phyloP scores from a whole-genome alignment of 2,329 filamentous ascomycete species.

The Albophoma yamanashiensis region DNA sequence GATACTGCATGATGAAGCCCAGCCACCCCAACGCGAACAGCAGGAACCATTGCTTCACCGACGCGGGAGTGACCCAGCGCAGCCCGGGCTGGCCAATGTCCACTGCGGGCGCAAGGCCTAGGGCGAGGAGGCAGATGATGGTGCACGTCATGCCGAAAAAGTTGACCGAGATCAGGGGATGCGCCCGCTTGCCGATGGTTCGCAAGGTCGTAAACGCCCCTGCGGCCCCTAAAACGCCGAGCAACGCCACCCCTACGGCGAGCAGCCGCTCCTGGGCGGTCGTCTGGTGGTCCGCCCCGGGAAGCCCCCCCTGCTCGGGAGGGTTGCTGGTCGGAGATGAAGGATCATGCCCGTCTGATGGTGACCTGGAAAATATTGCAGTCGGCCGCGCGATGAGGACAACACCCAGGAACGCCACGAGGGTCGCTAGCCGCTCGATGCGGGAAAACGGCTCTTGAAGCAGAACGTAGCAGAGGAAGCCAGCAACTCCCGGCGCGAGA shows the following conservation, averaged over 20 bases:
- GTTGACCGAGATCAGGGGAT: slow-evolving; percentile 76
- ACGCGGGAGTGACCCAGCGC: slow-evolving; percentile 29
- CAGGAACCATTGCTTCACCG: slow-evolving; percentile 50
- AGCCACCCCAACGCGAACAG: slow-evolving; percentile 58
- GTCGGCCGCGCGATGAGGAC: slow-evolving; percentile 70
- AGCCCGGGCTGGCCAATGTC: slow-evolving; percentile 34
- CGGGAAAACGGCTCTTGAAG: slow-evolving; percentile 68
- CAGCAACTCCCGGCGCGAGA: slow-evolving; percentile 66
- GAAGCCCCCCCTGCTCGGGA: slow-evolving; percentile 8
- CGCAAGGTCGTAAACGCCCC: slow-evolving; percentile 66
- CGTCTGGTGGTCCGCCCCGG: slow-evolving; percentile 22
- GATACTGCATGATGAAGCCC: slow-evolving; percentile 77
- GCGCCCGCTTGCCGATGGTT: slow-evolving; percentile 68
- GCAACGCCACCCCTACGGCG: slow-evolving; percentile 60
- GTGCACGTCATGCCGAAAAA: slow-evolving; percentile 68
- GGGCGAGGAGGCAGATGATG: slow-evolving; percentile 51
- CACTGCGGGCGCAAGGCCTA: slow-evolving; percentile 39
- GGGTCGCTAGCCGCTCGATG: slow-evolving; percentile 63
- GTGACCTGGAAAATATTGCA: slow-evolving; percentile 33
- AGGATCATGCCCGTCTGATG: slow-evolving; percentile 3
- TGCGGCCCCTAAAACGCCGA: slow-evolving; percentile 69
- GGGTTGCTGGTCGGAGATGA: slow-evolving; percentile 8
- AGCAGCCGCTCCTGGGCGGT: slow-evolving; percentile 55
- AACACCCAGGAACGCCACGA: slow-evolving; percentile 69
- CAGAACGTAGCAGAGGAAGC: slow-evolving; percentile 68